Percentiles rank a stretch among this genome's conserved stretches.
phyloP scores from a whole-genome alignment of 371 early-diverging fungal genomes.

The Sporodiniella umbellata region DNA sequence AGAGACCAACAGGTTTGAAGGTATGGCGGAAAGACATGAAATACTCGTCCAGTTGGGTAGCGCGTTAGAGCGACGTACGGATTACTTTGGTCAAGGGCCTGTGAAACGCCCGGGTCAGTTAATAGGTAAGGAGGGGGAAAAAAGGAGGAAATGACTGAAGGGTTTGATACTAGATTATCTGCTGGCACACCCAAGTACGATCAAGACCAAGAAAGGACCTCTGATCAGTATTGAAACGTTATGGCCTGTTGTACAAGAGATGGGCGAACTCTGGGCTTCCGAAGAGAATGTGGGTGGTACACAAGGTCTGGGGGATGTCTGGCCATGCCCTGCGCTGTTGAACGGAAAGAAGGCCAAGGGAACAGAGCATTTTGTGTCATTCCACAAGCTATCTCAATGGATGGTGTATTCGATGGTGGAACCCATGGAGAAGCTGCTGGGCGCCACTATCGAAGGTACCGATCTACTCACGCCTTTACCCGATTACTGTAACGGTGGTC shows the following conservation, averaged over 20 bases:
- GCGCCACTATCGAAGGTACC: constrained; percentile 62
- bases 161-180: constrained; percentile 33
- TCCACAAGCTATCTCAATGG: constrained; percentile 95
- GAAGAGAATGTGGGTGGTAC: constrained; percentile 57
- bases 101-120: constrained; percentile 81
- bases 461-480: constrained; percentile 84
- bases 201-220: constrained; percentile 43
- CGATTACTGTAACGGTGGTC: constrained; percentile 87
- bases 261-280: constrained; percentile 42
- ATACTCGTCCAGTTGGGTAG: constrained; percentile 72
- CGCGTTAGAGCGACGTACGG: constrained; percentile 29
- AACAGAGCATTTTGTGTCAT: constrained; percentile 60
- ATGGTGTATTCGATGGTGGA: constrained; percentile 90
- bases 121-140: no score
- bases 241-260: constrained; percentile 76
- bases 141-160: no score
- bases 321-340: constrained; percentile 60
- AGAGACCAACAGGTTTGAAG: constrained; percentile 71
- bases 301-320: constrained; percentile 78
- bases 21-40: constrained; percentile 71
- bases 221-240: constrained; percentile 64
- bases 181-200: constrained; percentile 34
- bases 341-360: constrained; percentile 15
- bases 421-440: constrained; percentile 64
- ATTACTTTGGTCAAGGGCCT: constrained; percentile 43